phyloP scores from a whole-genome alignment of 148 eudicot species.

The Cornus kousa region DNA sequence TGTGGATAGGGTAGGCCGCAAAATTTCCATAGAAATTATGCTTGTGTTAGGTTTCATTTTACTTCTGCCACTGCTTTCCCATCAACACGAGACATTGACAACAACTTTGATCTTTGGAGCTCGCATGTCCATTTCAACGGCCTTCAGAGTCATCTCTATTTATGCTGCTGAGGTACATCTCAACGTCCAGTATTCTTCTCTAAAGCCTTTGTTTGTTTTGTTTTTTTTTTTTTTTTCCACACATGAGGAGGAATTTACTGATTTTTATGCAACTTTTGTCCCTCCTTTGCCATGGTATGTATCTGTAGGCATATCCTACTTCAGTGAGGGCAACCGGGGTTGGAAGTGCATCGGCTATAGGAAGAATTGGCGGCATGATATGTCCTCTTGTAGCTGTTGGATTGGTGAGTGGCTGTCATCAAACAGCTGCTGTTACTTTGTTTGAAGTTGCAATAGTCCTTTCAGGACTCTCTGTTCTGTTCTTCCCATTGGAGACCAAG shows the following conservation, averaged over 20 bases:
- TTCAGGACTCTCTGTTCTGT: constrained; percentile 22
- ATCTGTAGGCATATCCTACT: constrained; percentile 42
- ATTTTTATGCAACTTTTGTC: no score
- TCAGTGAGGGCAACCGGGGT: constrained; percentile 34
- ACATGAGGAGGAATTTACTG: not conserved
- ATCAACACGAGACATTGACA: constrained; percentile 25
- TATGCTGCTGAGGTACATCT: constrained; percentile 43
- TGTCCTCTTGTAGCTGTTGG: constrained; percentile 42
- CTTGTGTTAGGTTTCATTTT: constrained; percentile 19
- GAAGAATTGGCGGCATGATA: constrained; percentile 42
- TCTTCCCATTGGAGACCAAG: constrained; percentile 38
- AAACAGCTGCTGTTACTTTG: constrained; percentile 28
- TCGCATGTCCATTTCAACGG: constrained; percentile 38
- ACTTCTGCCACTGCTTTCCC: constrained; percentile 31
- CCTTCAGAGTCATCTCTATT: constrained; percentile 23
- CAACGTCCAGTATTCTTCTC: not conserved
- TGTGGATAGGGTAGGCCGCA: constrained; percentile 45
- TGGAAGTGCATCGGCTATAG: constrained; percentile 32
- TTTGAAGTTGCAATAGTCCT: constrained; percentile 25
- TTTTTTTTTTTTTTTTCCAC: not conserved
- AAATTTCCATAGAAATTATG: constrained; percentile 32
- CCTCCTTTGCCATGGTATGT: not conserved
- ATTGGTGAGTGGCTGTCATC: constrained; percentile 37
- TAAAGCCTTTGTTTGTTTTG: no score
- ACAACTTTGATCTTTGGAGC: constrained; percentile 28